Evolutionary conservation across 2,329 filamentous ascomycete genomes (phyloP), one percentile per base, ranked within the genome.

Genomic region (Rasamsonia emersonii): DNA sequence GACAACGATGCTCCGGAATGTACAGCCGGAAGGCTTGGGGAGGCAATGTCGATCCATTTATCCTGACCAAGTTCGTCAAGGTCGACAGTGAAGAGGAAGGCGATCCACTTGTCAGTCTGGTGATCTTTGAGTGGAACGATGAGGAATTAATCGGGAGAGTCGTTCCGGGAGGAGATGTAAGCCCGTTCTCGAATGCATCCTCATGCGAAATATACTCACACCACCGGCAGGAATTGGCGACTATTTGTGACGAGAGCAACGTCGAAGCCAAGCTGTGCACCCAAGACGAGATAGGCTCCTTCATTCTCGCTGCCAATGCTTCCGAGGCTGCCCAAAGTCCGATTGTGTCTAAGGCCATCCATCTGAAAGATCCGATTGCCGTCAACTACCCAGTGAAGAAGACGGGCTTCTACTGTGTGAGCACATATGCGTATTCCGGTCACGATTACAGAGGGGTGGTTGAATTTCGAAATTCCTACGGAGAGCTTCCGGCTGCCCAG

Each of bases 91-190:
- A 72, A 36, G 70, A 73, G 18, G 68, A 78, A 35, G 65, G 71
- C 27, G 82, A 93, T 54, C 81, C 83, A 4, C 68, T 85, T 25
- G 80, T 86, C 43, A 93, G 86, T 57, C 62, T 95, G 46, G 70
- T 94, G 32, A 80, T 98, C 42, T 98, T 94, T 58, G 89, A 98
- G 62, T 98, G 88, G 85, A 78, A 73, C 45, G 91, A 98, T 53
- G 78, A 82, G 53, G 64, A 75, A 31, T 68, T 89, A 34, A 77
- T 98, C 42, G 88, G 89, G 25, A 71, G 82, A 37, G 70, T 71
- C 20, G 66, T 75, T 30, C 67, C 68, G 17, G 69, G 71, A 32
- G 64, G 24, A 28, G 67, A 71, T 50, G 76, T 80, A 68, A 45
- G 62, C 43, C 36, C 24, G 16, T 11, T 10, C 23, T 28, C 16